Evolutionary conservation across 768 basidiomycete species (phyloP), one percentile per base, ranked within the genome.

Genomic region (Chalciporus pseudorubinellus): DNA sequence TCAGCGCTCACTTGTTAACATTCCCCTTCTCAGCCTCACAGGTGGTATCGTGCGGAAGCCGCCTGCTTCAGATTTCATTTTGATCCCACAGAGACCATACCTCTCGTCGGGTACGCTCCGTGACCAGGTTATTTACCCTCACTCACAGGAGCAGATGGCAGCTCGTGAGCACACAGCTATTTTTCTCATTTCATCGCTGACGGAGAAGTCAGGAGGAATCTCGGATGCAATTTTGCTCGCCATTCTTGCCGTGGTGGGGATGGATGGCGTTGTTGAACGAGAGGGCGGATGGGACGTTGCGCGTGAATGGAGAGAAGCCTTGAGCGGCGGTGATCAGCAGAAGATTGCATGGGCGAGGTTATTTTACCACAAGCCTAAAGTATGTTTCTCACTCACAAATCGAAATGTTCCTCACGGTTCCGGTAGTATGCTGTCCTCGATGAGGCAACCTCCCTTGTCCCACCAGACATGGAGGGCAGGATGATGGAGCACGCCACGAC

Each of bases 101-200:
- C 79, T 98, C n/a, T 90, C 88, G 1, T 76, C 91, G 18, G 95
- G 95, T 6, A 98, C 93, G 0, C 79, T 99, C 3, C 83, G 95
- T 13, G 95, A 99, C 65, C 95, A 99, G 69, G 82, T 99, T 59
- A 97, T 92, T 44, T 99, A 99, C 67, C 95, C 95, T 6, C 89
- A 98, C 68, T 85, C 84, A 14, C 81, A 81, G 56, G 75, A 74
- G 33, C 83, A 91, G 47, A 97, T 97, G 93, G 75, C 80, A 57
- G 74, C 75, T 42, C 80, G 91, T 89, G 66, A 50, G 85, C 80
- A 24, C 11, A 4, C 21, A 28, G 28, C 14, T 12, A 14, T 46
- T 44, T 39, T 33, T 40, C 16, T 29, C 16, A 42, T 46, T 13
- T 40, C 39, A 19, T 22, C 19, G 19, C 48, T 59, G 29, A 63